A percentile compares a stretch with the other conserved stretches of the same genome.
Conservation (phyloP, 2,329 filamentous ascomycete genomes). For the Pestalotiopsis sp. region DNA sequence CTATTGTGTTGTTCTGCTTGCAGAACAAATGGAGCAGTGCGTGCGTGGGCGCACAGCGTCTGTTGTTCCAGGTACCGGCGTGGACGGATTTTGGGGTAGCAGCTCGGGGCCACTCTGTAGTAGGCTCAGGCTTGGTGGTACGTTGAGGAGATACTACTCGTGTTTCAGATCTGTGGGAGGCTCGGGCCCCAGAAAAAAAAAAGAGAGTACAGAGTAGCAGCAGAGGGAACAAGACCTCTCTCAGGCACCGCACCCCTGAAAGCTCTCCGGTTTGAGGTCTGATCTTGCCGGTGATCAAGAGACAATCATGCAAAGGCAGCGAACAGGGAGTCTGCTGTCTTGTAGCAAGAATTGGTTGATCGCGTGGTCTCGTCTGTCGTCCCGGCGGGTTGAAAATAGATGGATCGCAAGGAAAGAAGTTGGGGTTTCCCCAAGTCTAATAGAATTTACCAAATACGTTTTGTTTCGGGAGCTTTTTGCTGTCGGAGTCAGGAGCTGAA, state of each 20-base stretch:
- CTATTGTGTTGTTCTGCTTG: not conserved
- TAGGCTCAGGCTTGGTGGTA: slow-evolving; percentile 15
- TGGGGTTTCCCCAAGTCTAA: not conserved
- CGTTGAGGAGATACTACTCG: slow-evolving; percentile 27
- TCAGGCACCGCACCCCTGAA: slow-evolving; percentile 18
- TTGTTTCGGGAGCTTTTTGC: slow-evolving; percentile 9
- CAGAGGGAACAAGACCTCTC: slow-evolving; percentile 14
- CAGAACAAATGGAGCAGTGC: not conserved
- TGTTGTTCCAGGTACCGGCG: not conserved
- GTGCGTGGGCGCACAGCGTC: slow-evolving; percentile 5
- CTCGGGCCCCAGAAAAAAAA: slow-evolving; percentile 18
- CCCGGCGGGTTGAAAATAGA: not conserved
- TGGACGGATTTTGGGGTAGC: not conserved
- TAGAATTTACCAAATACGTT: too few species aligned
- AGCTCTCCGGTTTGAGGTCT: slow-evolving; percentile 22
- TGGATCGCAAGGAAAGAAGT: not conserved
- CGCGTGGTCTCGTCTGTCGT: slow-evolving; percentile 9
- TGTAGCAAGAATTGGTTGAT: not conserved
- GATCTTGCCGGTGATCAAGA: slow-evolving; percentile 32
- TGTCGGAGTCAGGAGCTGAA: not conserved
- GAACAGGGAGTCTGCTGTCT: slow-evolving; percentile 17
- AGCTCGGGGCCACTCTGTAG: not conserved
- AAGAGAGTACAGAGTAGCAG: not conserved
- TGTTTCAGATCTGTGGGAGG: slow-evolving; percentile 42
- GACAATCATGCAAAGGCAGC: slow-evolving; percentile 32